Conservation (phyloP, 768 basidiomycete genomes). For the Pleurotus cornucopiae region DNA sequence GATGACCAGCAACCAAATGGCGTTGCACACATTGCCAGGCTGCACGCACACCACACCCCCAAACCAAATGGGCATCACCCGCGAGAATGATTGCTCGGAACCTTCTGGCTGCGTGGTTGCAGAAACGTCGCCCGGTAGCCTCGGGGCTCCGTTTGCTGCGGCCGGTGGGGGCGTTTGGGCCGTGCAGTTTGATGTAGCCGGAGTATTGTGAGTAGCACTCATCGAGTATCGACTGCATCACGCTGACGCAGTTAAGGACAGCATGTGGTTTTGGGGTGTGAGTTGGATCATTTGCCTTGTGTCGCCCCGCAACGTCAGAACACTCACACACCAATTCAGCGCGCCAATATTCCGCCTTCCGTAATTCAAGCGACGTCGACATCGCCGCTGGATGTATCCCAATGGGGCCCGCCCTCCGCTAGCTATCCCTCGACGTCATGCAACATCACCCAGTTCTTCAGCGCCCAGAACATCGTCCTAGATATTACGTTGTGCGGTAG, state of each 20-base stretch:
- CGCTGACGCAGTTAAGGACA: conserved; percentile 12
- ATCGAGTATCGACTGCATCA: background rate
- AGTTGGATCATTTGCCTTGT: conserved; percentile 12
- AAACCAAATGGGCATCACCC: conserved; percentile 26
- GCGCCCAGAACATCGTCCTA: conserved; percentile 43
- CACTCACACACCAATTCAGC: conserved; percentile 16
- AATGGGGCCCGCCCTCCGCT: conserved; percentile 41
- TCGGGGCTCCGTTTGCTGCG: conserved; percentile 41
- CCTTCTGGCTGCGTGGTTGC: conserved; percentile 39
- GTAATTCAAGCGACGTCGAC: conserved; percentile 24
- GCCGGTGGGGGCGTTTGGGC: conserved; percentile 58
- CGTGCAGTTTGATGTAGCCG: conserved; percentile 60
- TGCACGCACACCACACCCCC: conserved; percentile 27
- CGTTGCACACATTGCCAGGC: conserved; percentile 43
- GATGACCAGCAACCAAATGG: conserved; percentile 46
- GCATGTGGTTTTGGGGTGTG: conserved; percentile 47
- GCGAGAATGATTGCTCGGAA: conserved; percentile 25
- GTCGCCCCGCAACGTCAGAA: no score
- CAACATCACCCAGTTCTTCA: conserved; percentile 37
- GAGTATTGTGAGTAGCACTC: conserved; percentile 23
- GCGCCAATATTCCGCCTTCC: conserved; percentile 32
- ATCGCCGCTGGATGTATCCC: conserved; percentile 28
- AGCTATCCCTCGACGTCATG: conserved; percentile 35
- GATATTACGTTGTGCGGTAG: conserved; percentile 52
- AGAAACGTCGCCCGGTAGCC: conserved; percentile 40